phyloP scores from a whole-genome alignment of 768 basidiomycete species.

The Dioszegia crocea region DNA sequence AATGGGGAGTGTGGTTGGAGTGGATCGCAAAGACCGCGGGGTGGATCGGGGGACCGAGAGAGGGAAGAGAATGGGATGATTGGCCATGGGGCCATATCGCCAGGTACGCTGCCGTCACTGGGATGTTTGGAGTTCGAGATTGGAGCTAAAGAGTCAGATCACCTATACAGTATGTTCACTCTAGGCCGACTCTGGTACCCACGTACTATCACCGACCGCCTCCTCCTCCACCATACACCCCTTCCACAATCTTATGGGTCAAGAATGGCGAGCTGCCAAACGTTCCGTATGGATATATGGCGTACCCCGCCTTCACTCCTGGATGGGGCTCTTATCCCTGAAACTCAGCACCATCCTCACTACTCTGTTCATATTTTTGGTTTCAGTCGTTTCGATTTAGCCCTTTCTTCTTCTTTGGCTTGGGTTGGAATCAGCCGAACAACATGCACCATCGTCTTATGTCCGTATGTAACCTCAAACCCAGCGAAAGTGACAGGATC shows the following conservation, averaged over 20 bases:
- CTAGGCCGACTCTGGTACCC: background rate
- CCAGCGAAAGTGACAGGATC: no score
- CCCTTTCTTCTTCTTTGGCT: background rate
- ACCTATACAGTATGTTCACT: background rate
- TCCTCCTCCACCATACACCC: background rate
- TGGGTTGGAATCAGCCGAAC: no score
- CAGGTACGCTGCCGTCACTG: background rate
- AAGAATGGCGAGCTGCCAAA: background rate
- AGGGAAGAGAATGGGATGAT: background rate
- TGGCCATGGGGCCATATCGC: constrained; percentile 1
- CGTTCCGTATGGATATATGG: background rate
- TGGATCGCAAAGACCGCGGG: background rate
- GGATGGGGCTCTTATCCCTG: no score
- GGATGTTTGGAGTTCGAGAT: no score
- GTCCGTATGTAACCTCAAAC: no score
- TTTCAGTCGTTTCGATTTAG: background rate
- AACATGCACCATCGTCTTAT: no score
- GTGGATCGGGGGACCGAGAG: background rate
- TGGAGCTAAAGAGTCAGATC: background rate
- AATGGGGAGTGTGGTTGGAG: background rate
- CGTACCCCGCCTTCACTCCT: background rate
- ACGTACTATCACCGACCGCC: background rate
- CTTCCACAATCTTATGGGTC: background rate
- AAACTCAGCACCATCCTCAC: no score
- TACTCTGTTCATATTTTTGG: background rate